Conservation (phyloP, 2,329 filamentous ascomycete genomes). For the Grosmannia huntii region DNA sequence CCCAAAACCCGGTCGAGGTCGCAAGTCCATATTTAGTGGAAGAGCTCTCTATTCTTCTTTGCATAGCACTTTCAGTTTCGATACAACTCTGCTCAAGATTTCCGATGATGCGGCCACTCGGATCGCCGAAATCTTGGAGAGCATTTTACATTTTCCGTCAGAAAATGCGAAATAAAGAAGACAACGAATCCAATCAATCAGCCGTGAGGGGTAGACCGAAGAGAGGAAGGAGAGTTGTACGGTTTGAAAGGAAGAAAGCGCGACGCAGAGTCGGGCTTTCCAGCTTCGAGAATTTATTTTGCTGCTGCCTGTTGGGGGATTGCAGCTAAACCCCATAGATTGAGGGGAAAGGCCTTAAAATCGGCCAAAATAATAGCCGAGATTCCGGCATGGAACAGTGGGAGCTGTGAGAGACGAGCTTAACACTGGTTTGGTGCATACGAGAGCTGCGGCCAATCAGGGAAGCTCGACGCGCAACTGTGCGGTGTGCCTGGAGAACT, state of each 20-base stretch:
- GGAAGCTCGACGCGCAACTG: conserved; percentile 15
- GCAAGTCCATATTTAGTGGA: conserved; percentile 4
- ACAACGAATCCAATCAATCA: background rate
- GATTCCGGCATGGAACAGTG: background rate
- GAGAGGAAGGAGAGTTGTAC: background rate
- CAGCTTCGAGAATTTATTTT: background rate
- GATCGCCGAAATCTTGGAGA: background rate
- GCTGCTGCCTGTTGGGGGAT: background rate
- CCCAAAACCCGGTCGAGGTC: background rate
- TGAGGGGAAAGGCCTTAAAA: background rate
- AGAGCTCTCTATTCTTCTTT: background rate
- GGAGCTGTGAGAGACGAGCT: background rate
- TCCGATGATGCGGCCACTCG: background rate
- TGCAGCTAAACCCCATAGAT: background rate
- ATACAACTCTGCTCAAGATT: background rate
- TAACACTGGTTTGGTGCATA: conserved; percentile 3
- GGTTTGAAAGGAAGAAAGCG: background rate
- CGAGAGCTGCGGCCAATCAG: conserved; percentile 12
- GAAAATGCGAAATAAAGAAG: background rate
- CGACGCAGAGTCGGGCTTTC: background rate
- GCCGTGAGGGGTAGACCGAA: background rate
- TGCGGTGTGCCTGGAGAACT: conserved; percentile 15
- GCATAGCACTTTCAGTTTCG: background rate
- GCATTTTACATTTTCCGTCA: background rate
- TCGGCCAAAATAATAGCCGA: background rate